phyloP scores from a whole-genome alignment of 2,329 filamentous ascomycete species.

The Epichloe uncinata region DNA sequence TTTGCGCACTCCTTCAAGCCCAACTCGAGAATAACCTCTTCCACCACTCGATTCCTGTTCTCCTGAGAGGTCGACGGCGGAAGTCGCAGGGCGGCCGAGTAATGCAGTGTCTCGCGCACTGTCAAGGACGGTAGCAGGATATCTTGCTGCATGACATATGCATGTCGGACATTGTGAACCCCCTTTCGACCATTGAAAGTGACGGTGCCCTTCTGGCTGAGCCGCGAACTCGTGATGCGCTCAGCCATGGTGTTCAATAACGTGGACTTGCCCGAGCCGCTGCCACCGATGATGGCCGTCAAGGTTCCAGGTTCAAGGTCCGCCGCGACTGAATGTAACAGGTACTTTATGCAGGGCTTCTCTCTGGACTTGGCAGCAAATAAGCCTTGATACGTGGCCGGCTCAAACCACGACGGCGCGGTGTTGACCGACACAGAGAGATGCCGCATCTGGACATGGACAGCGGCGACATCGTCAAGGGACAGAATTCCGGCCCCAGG shows the following conservation, averaged over 20 bases:
- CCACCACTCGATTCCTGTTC: conserved; percentile 51
- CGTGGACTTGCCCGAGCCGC: conserved; percentile 61
- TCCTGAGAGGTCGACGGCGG: conserved; percentile 45
- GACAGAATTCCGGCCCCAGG: conserved; percentile 25
- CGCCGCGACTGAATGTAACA: conserved; percentile 51
- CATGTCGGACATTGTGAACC: conserved; percentile 42
- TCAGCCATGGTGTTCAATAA: conserved; percentile 59
- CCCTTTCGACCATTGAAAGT: conserved; percentile 48
- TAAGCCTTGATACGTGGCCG: conserved; percentile 30
- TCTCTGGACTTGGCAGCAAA: conserved; percentile 25
- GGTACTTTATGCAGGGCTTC: conserved; percentile 29
- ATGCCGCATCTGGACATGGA: conserved; percentile 39
- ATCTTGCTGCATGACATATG: conserved; percentile 68
- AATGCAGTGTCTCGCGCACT: conserved; percentile 60
- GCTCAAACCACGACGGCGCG: conserved; percentile 38
- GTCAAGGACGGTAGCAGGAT: conserved; percentile 60
- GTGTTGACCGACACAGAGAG: conserved; percentile 45
- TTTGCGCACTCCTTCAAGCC: conserved; percentile 66
- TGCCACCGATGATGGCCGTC: conserved; percentile 64
- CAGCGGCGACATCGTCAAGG: conserved; percentile 40
- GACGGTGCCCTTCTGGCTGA: conserved; percentile 38
- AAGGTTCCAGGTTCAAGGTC: conserved; percentile 52
- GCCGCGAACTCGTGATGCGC: conserved; percentile 42
- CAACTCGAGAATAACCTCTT: conserved; percentile 63
- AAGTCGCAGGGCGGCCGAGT: conserved; percentile 58